Evolutionary conservation across 768 basidiomycete species (phyloP), one percentile per base, ranked within the genome.

Genomic region (Pisolithus sp.): DNA sequence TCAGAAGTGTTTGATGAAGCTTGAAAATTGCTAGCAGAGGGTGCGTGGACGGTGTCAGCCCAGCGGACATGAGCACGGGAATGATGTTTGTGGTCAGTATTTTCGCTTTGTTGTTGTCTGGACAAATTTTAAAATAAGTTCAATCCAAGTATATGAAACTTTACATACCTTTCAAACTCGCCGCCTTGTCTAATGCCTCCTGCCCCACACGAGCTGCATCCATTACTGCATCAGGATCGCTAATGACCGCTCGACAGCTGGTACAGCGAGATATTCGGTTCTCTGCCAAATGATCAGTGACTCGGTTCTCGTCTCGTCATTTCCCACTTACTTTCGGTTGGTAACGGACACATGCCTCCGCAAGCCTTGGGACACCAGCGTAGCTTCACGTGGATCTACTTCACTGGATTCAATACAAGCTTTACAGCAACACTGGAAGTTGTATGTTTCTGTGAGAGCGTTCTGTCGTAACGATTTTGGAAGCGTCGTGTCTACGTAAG

Each of bases 401-500:
- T 53, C 54, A 1, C 40, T 43, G 2, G 51, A 57, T 0, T 55
- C 43, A 13, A 47, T 52, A 63, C 90, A 94, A 0, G 89, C 65
- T 0, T 55, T 26, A 61, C 95, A 97, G 10, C 52, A 58, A 59
- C 94, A 97, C 7, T 60, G 69, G 59, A 97, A 97, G 57, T 79
- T 76, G 67, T 97, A 96, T 1, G 87, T 84, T 53, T 86, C 82
- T 41, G 69, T 59, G 18, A 97, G 73, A 1, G 77, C 71, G 30
- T 67, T 64, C 54, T 79, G 83, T 26, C 94, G 74, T 18, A 73
- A 63, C 0, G 59, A 52, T 9, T 67, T 70, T 0, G 93, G 86
- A 2, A 88, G 71, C 0, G 91, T 89, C 0, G 87, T 81, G 63
- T 97, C 95, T 42, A 96, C 76, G 57, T 97, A 97, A 8, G 89